These are phyloP conservation scores for Paracorniculantispora psalliotae DNA, from an alignment of 2,329 filamentous ascomycete species.

Conservation along the genomic window DNA sequence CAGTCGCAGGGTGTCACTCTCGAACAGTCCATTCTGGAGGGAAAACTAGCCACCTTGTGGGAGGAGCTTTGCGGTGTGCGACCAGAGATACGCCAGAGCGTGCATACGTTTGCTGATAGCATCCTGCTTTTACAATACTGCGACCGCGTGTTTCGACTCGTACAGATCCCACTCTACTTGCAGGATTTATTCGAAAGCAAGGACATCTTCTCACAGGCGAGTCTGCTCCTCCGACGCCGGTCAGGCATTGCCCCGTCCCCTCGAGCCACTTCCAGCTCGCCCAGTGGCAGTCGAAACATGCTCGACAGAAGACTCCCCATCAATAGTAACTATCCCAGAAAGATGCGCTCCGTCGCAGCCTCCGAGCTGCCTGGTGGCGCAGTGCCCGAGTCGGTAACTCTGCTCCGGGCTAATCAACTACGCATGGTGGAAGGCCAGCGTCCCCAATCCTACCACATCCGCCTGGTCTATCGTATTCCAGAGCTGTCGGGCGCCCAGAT, in stretches of 20 bases:
- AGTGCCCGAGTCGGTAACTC: conserved; percentile 15
- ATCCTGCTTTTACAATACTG: conserved; percentile 35
- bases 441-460: conserved; percentile 31
- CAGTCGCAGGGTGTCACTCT: neutral
- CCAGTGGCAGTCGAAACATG: neutral
- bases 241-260: neutral
- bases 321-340: neutral
- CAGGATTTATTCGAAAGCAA: conserved; percentile 28
- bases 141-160: conserved; percentile 24
- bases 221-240: neutral
- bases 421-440: conserved; percentile 27
- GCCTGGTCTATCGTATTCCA: conserved; percentile 27
- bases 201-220: neutral
- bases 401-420: conserved; percentile 26
- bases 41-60: conserved; percentile 21
- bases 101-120: conserved; percentile 30
- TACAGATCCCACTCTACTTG: conserved; percentile 28
- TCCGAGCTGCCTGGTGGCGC: neutral
- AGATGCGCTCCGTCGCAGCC: neutral
- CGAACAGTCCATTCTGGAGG: conserved; percentile 17
- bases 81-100: conserved; percentile 22
- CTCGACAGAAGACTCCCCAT: neutral
- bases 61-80: conserved; percentile 25
- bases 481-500: neutral
- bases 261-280: too few relatives aligned